Base-by-base conservation (phyloP, 176 grass and related monocot genomes). In the Avena atlantica region DNA sequence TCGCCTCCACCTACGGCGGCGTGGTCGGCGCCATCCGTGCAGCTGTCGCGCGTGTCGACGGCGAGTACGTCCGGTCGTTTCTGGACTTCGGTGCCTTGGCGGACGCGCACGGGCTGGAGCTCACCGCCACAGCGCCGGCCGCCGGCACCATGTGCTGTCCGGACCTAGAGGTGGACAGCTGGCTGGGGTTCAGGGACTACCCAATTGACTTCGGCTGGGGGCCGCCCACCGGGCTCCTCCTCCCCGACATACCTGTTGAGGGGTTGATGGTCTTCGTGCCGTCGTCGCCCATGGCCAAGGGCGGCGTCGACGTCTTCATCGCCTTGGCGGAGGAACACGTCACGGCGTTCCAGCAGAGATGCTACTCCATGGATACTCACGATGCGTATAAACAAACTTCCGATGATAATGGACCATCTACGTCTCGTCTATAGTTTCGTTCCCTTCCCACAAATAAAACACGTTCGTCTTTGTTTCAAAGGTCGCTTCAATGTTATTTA, bases 141-240 rank as follows among this genome's bases (percentile, higher is more conserved):
- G 53, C 67, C 1, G 87, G 87, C n/a, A 70, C 53, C 31, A 66
- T 88, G 61, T 9, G 78, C 10, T 83, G 72, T 24, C 87, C 87
- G 10, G 74, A 56, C 48, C 34, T 89, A 16, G 81, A 89, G 53
- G 81, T 84, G 74, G 87, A 89, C 74, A 89, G 81, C 51, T 89
- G 81, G 87, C 37, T 89, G 15, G 68, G 74, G 21, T 89, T 89
- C 31, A 16, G 42, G 1, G 53, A 79, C 87, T 16, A 79, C 51
- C 50, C 79, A 6, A 15, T 84, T 34, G 87, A 89, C 48, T 71
- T 89, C 64, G 87, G 81, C 24, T 23, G 51, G 15, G 85, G 78
- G 19, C 52, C 76, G 76, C 76, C 49, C 13, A 12, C 24, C 1
- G 27, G 8, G 52, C 58, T 78, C 27, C 16, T 44, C 9, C 4